phyloP scores from a whole-genome alignment of 257 asterid genomes.

The Capsicum rhomboideum region DNA sequence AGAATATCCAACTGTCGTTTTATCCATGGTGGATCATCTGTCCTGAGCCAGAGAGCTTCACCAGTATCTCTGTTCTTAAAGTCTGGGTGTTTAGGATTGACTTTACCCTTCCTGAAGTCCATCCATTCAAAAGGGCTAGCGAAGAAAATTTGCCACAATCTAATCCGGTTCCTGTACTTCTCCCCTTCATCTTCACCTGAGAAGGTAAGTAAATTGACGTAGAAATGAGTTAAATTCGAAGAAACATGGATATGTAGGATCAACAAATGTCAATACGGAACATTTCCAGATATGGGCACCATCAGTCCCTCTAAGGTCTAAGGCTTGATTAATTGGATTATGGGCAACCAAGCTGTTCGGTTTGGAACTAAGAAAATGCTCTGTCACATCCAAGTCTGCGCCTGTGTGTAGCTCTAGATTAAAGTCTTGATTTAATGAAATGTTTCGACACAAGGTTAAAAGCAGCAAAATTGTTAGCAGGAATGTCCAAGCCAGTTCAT shows the following conservation, averaged over 20 bases:
- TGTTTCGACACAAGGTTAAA: neutral
- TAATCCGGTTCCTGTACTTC: slow-evolving; percentile 39
- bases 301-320: neutral
- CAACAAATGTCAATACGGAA: neutral
- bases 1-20: slow-evolving; percentile 44
- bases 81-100: slow-evolving; percentile 41
- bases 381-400: neutral
- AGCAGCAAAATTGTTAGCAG: neutral
- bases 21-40: slow-evolving; percentile 80
- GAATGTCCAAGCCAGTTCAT: neutral
- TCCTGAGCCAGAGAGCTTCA: slow-evolving; percentile 66
- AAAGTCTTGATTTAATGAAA: neutral
- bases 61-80: slow-evolving; percentile 66
- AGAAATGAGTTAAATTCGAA: neutral
- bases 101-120: slow-evolving; percentile 50
- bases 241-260: neutral
- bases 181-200: slow-evolving; percentile 32
- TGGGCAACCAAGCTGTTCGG: neutral
- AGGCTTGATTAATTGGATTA: neutral
- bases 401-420: neutral
- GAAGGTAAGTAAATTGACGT: neutral
- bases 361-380: neutral
- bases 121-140: slow-evolving; percentile 71
- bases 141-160: slow-evolving; percentile 76
- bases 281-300: neutral